Evolutionary conservation across 169 alveolate genomes (phyloP), one percentile per base, ranked within the genome.

Genomic region (Cyclospora cayetanensis): DNA sequence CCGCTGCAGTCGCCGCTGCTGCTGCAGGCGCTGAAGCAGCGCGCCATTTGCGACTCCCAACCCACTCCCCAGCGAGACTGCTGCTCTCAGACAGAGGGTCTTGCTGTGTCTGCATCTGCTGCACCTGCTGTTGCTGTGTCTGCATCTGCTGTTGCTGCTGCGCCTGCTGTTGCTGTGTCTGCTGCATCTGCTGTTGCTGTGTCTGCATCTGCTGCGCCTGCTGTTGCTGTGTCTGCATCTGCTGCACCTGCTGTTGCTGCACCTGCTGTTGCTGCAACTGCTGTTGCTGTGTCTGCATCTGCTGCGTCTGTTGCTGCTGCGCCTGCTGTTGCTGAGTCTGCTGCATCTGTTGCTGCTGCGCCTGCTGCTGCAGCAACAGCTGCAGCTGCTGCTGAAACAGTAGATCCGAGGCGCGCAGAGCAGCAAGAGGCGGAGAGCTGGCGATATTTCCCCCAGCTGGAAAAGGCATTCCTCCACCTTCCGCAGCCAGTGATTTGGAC

Each of bases 321-420:
- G 35, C 70, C n/a, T 55, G 35, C 20, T 55, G 25, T 31, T 55
- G 20, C 20, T 55, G 70, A n/a, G 35, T 31, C 70, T 55, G 35
- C 25, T 55, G 70, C 70, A n/a, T 25, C 70, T 55, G 70, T 31
- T 55, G 70, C 70, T 55, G 70, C 70, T 55, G 70, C 70, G 20
- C 35, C 70, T 15, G 70, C n/a, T n/a, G 70, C 70, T 55, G 70
- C 70, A 55, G 70, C 70, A n/a, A 31, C 3, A 55, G 70, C 70
- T 55, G 70, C 70, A n/a, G 70, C 70, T 55, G 70, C 3, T n/a
- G n/a, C n/a, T n/a, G n/a, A n/a, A n/a, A n/a, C n/a, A 55, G 70
- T 31, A 55, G 25, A 25, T 55, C 70, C 4, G 70, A 55, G 35
- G 25, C 70, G n/a, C 70, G 70, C 5, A 31, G 25, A 9, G 70